phyloP scores from a whole-genome alignment of 306 rosid species.

The Dalbergia cochinchinensis region DNA sequence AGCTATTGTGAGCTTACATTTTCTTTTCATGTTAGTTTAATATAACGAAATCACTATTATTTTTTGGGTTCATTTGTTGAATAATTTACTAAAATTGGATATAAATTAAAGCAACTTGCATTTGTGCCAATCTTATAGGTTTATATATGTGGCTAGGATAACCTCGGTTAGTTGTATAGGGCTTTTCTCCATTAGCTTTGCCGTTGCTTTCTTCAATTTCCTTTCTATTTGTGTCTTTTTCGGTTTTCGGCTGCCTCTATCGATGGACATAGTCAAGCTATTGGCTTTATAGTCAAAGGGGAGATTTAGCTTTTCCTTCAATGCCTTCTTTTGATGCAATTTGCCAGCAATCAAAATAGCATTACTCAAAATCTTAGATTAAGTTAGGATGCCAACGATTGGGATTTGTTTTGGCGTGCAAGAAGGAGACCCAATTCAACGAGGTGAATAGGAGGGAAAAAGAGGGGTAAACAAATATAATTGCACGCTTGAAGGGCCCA shows the following conservation, averaged over 20 bases:
- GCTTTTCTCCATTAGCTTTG: background rate
- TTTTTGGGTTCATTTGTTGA: background rate
- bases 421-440: slow-evolving; percentile 26
- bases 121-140: slow-evolving; percentile 15
- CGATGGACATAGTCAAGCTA: slow-evolving; percentile 6
- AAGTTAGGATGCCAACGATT: slow-evolving; percentile 42
- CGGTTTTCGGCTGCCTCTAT: background rate
- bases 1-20: background rate
- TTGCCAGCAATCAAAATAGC: slow-evolving; percentile 40
- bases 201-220: background rate
- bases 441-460: background rate
- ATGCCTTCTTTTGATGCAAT: slow-evolving; percentile 46
- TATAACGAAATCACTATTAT: background rate
- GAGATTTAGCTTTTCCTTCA: slow-evolving; percentile 40
- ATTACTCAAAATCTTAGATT: slow-evolving; percentile 39
- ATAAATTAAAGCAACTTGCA: background rate
- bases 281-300: slow-evolving; percentile 40
- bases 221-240: background rate
- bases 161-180: background rate
- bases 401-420: slow-evolving; percentile 52
- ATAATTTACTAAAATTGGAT: background rate
- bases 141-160: background rate
- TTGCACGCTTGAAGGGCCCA: slow-evolving; percentile 38
- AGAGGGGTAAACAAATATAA: background rate
- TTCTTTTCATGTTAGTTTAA: slow-evolving; percentile 5